phyloP scores from a whole-genome alignment of 2,329 filamentous ascomycete species.

The Talaromyces atroroseus region DNA sequence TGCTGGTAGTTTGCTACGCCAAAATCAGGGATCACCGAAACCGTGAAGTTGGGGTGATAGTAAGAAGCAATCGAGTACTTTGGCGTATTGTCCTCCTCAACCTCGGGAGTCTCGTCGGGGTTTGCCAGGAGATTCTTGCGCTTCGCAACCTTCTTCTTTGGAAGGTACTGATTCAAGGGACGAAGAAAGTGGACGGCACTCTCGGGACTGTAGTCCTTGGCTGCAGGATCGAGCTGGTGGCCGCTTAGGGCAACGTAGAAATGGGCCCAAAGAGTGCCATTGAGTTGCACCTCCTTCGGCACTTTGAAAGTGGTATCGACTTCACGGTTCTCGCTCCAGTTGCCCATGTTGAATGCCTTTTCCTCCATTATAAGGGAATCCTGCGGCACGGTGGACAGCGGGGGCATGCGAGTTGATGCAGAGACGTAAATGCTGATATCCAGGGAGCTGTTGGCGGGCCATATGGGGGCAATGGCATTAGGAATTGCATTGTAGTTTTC shows the following conservation, averaged over 20 bases:
- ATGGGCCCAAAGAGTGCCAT: constrained; percentile 91
- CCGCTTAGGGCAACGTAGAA: constrained; percentile 81
- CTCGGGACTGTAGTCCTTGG: constrained; percentile 64
- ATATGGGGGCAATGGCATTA: constrained; percentile 76
- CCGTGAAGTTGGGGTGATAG: constrained; percentile 91
- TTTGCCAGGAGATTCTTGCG: constrained; percentile 72
- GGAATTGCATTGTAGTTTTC: constrained; percentile 48
- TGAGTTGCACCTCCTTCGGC: constrained; percentile 75
- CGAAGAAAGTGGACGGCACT: constrained; percentile 79
- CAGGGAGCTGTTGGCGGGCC: constrained; percentile 70
- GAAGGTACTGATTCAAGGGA: constrained; percentile 81
- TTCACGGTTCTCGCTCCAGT: constrained; percentile 71
- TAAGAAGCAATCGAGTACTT: constrained; percentile 74
- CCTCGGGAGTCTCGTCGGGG: constrained; percentile 44
- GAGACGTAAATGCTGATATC: constrained; percentile 85
- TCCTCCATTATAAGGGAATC: constrained; percentile 73
- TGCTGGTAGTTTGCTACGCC: constrained; percentile 63
- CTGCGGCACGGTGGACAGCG: constrained; percentile 57
- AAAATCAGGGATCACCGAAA: constrained; percentile 77
- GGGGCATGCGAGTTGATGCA: constrained; percentile 61
- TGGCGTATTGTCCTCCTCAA: constrained; percentile 49
- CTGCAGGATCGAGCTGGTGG: constrained; percentile 67
- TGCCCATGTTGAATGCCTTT: constrained; percentile 70
- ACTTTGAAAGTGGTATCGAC: constrained; percentile 73
- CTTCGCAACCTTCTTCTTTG: constrained; percentile 86